A percentile compares a stretch with the other conserved stretches of the same genome.
Conservation (phyloP, 257 asterid species). For the Nemophila menziesii region DNA sequence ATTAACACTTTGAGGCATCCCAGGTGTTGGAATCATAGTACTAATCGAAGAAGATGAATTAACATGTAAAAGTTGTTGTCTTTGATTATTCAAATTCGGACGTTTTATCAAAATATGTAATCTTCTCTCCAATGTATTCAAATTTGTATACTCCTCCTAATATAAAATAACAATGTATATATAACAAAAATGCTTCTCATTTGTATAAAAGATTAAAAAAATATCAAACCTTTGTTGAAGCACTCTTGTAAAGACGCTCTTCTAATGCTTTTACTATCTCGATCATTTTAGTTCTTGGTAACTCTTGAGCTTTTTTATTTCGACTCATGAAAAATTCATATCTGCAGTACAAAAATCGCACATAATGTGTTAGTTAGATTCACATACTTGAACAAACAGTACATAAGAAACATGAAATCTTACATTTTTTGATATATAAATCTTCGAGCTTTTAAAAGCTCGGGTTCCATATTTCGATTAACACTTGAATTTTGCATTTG, state of each 20-base stretch:
- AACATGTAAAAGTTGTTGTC: constrained; percentile 48
- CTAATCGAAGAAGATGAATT: constrained; percentile 58
- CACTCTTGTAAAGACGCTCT: constrained; percentile 63
- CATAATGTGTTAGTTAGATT: constrained; percentile 7
- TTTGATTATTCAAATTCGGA: constrained; percentile 40
- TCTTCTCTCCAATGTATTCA: constrained; percentile 64
- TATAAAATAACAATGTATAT: too few species aligned
- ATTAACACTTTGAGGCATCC: constrained; percentile 64
- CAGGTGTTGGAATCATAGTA: constrained; percentile 98
- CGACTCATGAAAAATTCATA: constrained; percentile 46
- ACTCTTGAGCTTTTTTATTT: constrained; percentile 45
- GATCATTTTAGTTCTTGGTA: constrained; percentile 34
- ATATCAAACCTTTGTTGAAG: constrained; percentile 53
- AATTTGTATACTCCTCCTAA: constrained; percentile 80
- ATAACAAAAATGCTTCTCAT: background rate
- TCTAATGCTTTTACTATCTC: constrained; percentile 75
- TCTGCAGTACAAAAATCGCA: constrained; percentile 30
- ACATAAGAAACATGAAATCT: constrained; percentile 11
- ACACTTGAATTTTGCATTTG: constrained; percentile 59
- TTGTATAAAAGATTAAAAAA: background rate
- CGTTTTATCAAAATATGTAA: constrained; percentile 43
- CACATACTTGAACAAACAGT: background rate
- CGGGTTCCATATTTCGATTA: constrained; percentile 48
- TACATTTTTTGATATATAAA: constrained; percentile 52
- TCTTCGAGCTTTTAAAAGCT: constrained; percentile 34